Percentiles rank a stretch among this genome's conserved stretches.
These are phyloP conservation scores for Neckera pumila DNA, from an alignment of 225 moss, liverwort and hornwort genomes.

Conservation along the genomic window DNA sequence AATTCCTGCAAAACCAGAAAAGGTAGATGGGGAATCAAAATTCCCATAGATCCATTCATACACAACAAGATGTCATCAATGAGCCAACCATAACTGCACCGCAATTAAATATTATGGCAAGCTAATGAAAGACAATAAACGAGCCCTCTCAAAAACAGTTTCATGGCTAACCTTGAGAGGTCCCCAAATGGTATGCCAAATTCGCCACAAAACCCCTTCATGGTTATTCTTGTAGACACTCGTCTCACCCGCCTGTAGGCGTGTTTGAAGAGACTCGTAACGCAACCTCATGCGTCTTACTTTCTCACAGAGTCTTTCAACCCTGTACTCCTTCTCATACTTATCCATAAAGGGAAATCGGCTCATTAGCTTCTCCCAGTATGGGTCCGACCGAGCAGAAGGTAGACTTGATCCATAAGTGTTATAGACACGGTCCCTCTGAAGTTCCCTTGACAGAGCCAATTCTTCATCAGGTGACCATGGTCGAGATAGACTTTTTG, in stretches of 20 bases:
- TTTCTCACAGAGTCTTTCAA: constrained; percentile 53
- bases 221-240: constrained; percentile 33
- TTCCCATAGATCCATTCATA: neutral
- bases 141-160: neutral
- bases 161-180: constrained; percentile 21
- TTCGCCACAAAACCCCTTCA: constrained; percentile 29
- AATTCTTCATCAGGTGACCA: constrained; percentile 38
- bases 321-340: constrained; percentile 22
- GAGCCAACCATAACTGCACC: neutral
- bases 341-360: constrained; percentile 38
- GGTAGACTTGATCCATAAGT: constrained; percentile 17
- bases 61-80: neutral
- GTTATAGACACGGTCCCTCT: constrained; percentile 9
- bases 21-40: neutral
- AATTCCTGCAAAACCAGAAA: neutral
- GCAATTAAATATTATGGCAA: neutral
- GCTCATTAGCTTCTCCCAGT: constrained; percentile 23
- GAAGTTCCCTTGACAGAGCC: constrained; percentile 28
- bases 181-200: constrained; percentile 49
- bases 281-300: constrained; percentile 53
- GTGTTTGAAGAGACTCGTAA: constrained; percentile 12
- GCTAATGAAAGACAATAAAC: neutral
- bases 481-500: constrained; percentile 14
- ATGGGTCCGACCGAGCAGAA: constrained; percentile 22
- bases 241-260: constrained; percentile 17